Evolutionary conservation across 2,329 filamentous ascomycete genomes (phyloP).

Genomic region (Ophiocordyceps australis): DNA sequence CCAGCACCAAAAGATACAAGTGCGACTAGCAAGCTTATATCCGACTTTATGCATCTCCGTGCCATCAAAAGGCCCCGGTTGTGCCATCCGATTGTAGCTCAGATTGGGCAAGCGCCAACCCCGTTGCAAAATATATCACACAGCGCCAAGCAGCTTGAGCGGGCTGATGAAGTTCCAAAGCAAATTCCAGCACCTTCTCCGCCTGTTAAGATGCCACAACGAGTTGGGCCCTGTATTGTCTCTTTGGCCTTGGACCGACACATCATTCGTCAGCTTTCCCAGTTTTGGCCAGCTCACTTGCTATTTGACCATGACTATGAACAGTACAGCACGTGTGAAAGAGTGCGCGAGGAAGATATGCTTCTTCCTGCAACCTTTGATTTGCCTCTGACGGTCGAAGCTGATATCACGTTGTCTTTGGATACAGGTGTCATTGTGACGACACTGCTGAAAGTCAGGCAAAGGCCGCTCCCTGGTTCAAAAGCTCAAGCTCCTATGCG

Average conservation of each 20-base stretch:
- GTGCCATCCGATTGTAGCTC: too few relatives aligned
- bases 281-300: conserved; percentile 25
- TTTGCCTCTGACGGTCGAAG: conserved; percentile 32
- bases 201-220: conserved; percentile 2
- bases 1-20: conserved; percentile 4
- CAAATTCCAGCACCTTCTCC: conserved; percentile 5
- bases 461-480: conserved; percentile 43
- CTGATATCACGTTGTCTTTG: conserved; percentile 58
- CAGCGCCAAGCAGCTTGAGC: too few relatives aligned
- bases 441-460: conserved; percentile 53
- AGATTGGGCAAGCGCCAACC: too few relatives aligned
- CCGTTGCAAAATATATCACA: too few relatives aligned
- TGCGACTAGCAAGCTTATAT: conserved; percentile 10
- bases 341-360: too few relatives aligned
- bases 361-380: conserved; percentile 8
- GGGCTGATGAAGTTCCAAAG: too few relatives aligned
- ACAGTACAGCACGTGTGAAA: too few relatives aligned
- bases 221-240: conserved; percentile 23
- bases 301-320: conserved; percentile 44
- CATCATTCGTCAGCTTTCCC: conserved; percentile 30
- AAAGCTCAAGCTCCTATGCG: conserved; percentile 26
- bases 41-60: conserved; percentile 13
- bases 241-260: conserved; percentile 27
- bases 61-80: conserved; percentile 8
- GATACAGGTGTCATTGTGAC: conserved; percentile 51